Evolutionary conservation across 306 rosid genomes (phyloP).

Genomic region (Fragaria nilgerrensis): DNA sequence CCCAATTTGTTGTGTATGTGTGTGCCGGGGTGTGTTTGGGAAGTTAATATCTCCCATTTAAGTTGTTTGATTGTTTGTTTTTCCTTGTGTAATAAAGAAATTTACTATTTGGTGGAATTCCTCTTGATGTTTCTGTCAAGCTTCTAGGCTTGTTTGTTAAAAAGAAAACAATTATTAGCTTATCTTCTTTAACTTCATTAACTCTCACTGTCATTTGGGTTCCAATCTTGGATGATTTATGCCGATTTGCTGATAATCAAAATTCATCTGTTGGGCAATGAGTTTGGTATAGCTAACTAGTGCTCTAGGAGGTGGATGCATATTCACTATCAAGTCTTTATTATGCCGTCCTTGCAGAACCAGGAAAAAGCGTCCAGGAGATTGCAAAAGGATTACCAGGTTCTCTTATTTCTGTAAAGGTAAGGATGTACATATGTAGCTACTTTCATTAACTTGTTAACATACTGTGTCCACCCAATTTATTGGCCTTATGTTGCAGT

Average conservation of each 20-base stretch:
- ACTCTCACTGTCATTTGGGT: background rate
- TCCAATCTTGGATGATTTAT: background rate
- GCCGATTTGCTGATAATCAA: background rate
- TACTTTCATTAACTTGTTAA: background rate
- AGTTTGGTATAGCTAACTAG: background rate
- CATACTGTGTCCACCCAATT: background rate
- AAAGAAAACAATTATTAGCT: background rate
- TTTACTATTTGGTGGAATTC: background rate
- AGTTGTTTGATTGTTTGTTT: background rate
- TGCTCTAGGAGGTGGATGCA: background rate
- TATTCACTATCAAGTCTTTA: background rate
- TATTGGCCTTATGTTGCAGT: background rate
- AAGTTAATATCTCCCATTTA: background rate
- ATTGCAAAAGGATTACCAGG: constrained; percentile 56
- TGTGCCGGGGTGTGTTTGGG: background rate
- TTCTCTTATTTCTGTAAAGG: constrained; percentile 62
- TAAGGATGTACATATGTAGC: constrained; percentile 28
- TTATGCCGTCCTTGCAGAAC: constrained; percentile 47
- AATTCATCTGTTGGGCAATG: background rate
- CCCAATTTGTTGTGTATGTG: background rate
- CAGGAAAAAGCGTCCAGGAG: constrained; percentile 57
- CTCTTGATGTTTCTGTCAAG: background rate
- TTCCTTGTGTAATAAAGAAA: background rate
- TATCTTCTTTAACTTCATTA: background rate
- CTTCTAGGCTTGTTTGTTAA: background rate